These are phyloP conservation scores for Hippophae tibetana DNA, from an alignment of 306 rosid genomes.

Conservation along the genomic window DNA sequence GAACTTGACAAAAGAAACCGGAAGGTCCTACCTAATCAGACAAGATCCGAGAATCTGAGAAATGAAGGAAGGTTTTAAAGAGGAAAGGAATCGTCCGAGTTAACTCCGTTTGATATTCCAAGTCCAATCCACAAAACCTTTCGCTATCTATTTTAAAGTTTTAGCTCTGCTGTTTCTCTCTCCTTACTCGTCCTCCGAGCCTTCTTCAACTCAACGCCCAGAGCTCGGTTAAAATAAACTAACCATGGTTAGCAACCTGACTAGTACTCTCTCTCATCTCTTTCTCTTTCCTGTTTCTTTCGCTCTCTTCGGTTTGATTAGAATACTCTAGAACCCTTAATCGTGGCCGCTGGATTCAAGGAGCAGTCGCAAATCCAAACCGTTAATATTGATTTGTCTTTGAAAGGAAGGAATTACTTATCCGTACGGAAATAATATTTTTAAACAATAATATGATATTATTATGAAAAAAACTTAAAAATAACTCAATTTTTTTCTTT, in stretches of 20 bases:
- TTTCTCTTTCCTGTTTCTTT: neutral
- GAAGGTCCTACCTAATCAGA: neutral
- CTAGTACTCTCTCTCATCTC: slow-evolving; percentile 10
- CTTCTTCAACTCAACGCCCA: too few relatives aligned
- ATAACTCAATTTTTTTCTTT: too few relatives aligned
- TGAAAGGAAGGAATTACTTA: too few relatives aligned
- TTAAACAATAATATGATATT: too few relatives aligned
- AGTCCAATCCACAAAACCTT: slow-evolving; percentile 22
- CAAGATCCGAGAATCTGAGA: slow-evolving; percentile 14
- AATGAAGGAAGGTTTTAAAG: slow-evolving; percentile 3
- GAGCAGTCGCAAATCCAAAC: slow-evolving; percentile 10
- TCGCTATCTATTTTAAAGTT: neutral
- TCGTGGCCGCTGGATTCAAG: slow-evolving; percentile 26
- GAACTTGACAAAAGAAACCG: neutral
- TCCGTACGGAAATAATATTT: too few relatives aligned
- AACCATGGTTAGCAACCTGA: slow-evolving; percentile 32
- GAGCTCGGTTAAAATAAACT: too few relatives aligned
- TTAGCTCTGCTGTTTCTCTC: slow-evolving; percentile 5
- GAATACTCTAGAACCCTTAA: slow-evolving; percentile 61
- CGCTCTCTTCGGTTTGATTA: slow-evolving; percentile 6
- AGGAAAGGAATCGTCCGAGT: slow-evolving; percentile 34
- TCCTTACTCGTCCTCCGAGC: neutral
- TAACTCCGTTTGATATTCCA: slow-evolving; percentile 26
- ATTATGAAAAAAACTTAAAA: too few relatives aligned
- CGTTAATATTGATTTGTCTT: slow-evolving; percentile 6